Evolutionary conservation across 768 basidiomycete species (phyloP), one percentile per base, ranked within the genome.

Genomic region (Mycena venus): DNA sequence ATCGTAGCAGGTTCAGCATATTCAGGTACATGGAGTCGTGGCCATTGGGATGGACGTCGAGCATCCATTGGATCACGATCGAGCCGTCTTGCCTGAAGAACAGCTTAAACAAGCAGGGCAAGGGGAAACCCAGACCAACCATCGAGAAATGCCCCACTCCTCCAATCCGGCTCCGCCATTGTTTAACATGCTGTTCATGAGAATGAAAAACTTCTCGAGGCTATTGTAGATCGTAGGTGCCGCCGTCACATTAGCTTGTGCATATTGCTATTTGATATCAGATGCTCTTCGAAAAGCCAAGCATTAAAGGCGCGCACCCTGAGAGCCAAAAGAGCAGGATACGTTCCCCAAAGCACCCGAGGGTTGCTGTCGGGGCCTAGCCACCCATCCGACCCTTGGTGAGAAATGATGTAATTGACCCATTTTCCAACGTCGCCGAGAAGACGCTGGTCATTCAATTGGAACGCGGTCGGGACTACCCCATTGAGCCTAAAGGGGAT

Each of bases 271-370:
- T 15, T 31, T 31, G 56, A 8, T 29, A 25, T 69, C 9, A 56
- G 23, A 56, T 9, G 27, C 11, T 3, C 10, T 49, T 34, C 32
- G 40, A 4, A 63, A 51, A 27, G 27, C n/a, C 6, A 15, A 2
- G 27, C 44, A 14, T 7, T 21, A 15, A 19, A 2, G 40, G n/a
- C 29, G 19, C 53, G 15, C 29, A 72, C 70, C 11, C 74, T 58
- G 49, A 75, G 74, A 25, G 74, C 74, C 62, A 75, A 58, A 27
- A 75, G 53, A 7, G 69, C 65, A 6, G 74, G 74, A 47, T 75
- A 75, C 6, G 74, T 75, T 44, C 74, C 74, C 74, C 74, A 75
- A 23, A 75, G 60, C 29, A 75, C 65, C 10, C 74, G 74, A 23
- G 74, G 74, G 15, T 19, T 71, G 51, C 74, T 75, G 27, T 75